phyloP scores from a whole-genome alignment of 768 basidiomycete species.

The Grammothele lineata region DNA sequence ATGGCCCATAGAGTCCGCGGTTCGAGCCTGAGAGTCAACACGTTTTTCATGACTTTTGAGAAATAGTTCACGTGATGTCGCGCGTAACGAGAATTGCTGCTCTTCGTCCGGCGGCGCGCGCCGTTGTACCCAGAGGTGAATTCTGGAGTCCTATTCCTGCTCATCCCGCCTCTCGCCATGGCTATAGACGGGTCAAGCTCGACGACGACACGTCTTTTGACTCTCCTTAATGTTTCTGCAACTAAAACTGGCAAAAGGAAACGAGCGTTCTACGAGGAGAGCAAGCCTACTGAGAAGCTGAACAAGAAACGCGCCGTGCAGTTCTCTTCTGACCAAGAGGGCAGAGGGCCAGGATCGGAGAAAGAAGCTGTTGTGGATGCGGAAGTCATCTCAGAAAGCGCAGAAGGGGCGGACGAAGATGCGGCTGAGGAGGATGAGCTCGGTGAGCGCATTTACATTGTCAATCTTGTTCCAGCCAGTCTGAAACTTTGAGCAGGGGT shows the following conservation, averaged over 20 bases:
- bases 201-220: constrained; percentile 76
- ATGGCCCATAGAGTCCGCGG: too few species aligned
- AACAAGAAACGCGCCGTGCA: constrained; percentile 57
- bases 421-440: constrained; percentile 7
- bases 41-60: too few species aligned
- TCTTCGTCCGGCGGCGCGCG: too few species aligned
- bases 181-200: constrained; percentile 37
- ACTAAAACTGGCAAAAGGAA: constrained; percentile 64
- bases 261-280: constrained; percentile 28
- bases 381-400: constrained; percentile 1
- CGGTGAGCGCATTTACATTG: background rate
- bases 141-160: too few species aligned
- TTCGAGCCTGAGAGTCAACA: too few species aligned
- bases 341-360: background rate
- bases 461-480: too few species aligned
- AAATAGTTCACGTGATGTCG: too few species aligned
- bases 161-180: constrained; percentile 11
- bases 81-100: too few species aligned
- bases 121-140: too few species aligned
- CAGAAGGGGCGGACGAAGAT: constrained; percentile 15
- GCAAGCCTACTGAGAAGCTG: constrained; percentile 47
- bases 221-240: constrained; percentile 86
- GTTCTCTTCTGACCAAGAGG: constrained; percentile 7
- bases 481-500: background rate
- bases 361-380: constrained; percentile 18